phyloP scores from a whole-genome alignment of 2,329 filamentous ascomycete genomes.

The Colletotrichum cordylinicola region DNA sequence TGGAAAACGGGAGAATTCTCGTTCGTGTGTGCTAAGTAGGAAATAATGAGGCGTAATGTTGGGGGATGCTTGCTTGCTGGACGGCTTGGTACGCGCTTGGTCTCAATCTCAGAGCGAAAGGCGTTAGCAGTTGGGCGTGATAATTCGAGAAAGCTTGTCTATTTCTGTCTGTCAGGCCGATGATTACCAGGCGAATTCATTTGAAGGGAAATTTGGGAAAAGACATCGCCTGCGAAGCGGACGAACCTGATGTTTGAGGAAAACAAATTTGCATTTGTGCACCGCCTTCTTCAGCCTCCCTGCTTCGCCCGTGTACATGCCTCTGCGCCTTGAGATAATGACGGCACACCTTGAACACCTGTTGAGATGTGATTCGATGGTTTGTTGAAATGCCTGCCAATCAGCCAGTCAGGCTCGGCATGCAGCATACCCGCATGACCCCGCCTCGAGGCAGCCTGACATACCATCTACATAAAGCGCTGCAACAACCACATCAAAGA shows the following conservation, averaged over 20 bases:
- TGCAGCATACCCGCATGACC: not conserved
- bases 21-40: not conserved
- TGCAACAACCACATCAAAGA: not conserved
- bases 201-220: not conserved
- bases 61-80: fast-evolving
- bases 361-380: not conserved
- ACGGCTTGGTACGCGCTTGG: not conserved
- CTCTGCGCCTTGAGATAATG: not conserved
- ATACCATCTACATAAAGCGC: not conserved
- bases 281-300: not conserved
- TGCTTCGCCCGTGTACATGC: fast-evolving
- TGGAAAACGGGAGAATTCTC: not conserved
- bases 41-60: not conserved
- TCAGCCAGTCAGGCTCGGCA: not conserved
- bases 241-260: not conserved
- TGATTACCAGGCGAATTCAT: too few relatives aligned
- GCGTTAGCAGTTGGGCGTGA: not conserved
- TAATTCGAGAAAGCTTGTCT: too few relatives aligned
- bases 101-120: not conserved
- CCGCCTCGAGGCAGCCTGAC: not conserved
- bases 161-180: too few relatives aligned
- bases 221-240: not conserved
- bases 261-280: not conserved
- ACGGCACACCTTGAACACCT: not conserved
- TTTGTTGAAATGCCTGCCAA: not conserved